These are phyloP conservation scores for Chalaropsis ovoidea DNA, from an alignment of 2,329 filamentous ascomycete genomes.

Conservation along the genomic window DNA sequence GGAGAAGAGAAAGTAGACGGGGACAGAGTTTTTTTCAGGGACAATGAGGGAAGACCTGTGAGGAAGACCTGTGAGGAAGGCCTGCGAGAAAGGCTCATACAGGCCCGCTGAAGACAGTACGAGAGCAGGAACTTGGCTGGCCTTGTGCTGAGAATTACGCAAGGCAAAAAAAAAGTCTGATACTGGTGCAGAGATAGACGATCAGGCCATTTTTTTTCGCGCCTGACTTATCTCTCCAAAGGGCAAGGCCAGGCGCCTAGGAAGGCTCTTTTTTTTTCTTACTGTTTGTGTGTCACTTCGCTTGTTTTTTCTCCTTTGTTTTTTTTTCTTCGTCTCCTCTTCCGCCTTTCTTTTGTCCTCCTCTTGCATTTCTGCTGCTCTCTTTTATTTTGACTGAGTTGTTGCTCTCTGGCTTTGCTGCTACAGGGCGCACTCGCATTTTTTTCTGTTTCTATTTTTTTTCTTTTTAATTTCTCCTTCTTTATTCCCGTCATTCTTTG, in stretches of 20 bases:
- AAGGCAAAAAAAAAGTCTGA: neutral
- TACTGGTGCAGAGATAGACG: neutral
- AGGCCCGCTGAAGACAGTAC: neutral
- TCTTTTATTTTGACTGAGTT: no score
- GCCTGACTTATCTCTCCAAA: neutral
- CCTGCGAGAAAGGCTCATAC: no score
- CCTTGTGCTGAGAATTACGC: neutral
- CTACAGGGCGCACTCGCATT: no score
- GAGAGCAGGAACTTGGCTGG: neutral
- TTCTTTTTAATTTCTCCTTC: slow-evolving; percentile 9
- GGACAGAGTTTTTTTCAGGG: neutral
- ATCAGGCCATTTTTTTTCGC: neutral
- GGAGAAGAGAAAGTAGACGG: neutral
- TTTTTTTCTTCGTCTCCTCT: neutral
- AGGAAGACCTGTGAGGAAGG: neutral
- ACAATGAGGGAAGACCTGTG: neutral
- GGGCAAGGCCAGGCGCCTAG: neutral
- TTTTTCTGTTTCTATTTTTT: neutral
- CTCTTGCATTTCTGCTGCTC: neutral
- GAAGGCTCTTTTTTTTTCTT: neutral
- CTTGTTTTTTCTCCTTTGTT: neutral
- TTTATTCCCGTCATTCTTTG: slow-evolving; percentile 6
- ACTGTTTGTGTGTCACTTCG: neutral
- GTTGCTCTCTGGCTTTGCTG: no score
- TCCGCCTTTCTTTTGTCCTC: slow-evolving; percentile 14